phyloP scores from a whole-genome alignment of 768 basidiomycete species.

The Amanita phalloides region DNA sequence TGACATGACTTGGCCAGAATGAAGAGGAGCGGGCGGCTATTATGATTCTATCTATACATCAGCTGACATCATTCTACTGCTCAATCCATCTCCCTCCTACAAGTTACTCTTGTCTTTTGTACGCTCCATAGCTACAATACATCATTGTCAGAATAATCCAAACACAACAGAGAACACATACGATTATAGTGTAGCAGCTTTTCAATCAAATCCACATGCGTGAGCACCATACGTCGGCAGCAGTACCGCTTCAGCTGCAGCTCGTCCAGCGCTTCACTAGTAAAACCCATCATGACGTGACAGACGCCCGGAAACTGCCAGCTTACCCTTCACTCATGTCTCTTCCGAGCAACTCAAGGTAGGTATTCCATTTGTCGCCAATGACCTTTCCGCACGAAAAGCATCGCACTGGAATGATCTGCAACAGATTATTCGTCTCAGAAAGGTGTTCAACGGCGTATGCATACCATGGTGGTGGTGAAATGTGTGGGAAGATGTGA shows the following conservation, averaged over 20 bases:
- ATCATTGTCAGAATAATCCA: neutral
- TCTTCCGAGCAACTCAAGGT: constrained; percentile 62
- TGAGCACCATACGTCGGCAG: constrained; percentile 94
- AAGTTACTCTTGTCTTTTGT: constrained; percentile 30
- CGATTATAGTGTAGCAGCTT: constrained; percentile 95
- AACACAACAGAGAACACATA: constrained; percentile 26
- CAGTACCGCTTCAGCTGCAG: constrained; percentile 90
- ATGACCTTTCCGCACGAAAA: constrained; percentile 97
- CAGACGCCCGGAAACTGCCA: neutral
- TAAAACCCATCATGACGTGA: neutral
- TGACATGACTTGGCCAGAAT: neutral
- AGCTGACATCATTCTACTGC: constrained; percentile 3
- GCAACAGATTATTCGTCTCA: neutral
- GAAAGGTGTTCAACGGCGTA: no score
- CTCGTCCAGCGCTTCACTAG: constrained; percentile 27
- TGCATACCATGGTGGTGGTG: neutral
- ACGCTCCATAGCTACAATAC: constrained; percentile 34
- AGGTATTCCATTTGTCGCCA: constrained; percentile 91
- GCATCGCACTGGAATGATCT: constrained; percentile 96
- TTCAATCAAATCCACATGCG: constrained; percentile 96
- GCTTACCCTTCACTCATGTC: neutral
- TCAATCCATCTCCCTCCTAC: neutral
- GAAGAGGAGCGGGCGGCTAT: neutral
- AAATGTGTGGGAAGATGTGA: neutral
- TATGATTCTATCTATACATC: neutral